Base-by-base conservation (phyloP, 208 protist species). In the Vickermania spadyakhi region DNA sequence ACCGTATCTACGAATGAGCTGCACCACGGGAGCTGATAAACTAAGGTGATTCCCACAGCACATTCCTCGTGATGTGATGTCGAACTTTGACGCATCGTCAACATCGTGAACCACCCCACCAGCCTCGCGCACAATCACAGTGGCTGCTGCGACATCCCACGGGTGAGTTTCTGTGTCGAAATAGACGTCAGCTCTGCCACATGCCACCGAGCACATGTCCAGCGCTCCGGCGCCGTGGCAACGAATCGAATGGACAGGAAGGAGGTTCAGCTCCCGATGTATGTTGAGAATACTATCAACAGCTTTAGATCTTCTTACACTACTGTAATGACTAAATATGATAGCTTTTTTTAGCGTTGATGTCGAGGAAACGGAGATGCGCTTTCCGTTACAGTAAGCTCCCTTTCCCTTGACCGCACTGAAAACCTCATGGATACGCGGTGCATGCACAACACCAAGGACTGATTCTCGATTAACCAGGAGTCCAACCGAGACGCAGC, bases 401-500 rank as follows among this genome's bases (percentile, higher is more conserved):
- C 86, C 86, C 29, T 73, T 55, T 7, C 81, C 84, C n/a, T 71
- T 66, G 45, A 90, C 77, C 14, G 81, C 86, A 13, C 76, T 83
- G 66, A 79, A 91, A 56, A 91, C 58, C 59, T 93, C 86, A 1
- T 79, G 79, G 41, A 89, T 51, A 52, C 86, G 86, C 0, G 86
- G 86, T 18, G 69, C 79, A 36, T 81, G 86, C n/a, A 90, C 68
- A 23, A 91, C 83, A 0, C 74, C 82, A 22, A 93, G 58, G 14
- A 90, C 68, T 13, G 83, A 64, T 51, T 70, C 28, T 58, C 70
- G 74, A 11, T 72, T 62, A 36, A 76, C 67, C 0, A 77, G 67
- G 22, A 93, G 72, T 1, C 76, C 82, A 31, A 93, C 89, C 60
- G 73, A 84, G 45, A 90, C 66, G 68, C 79, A 89, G 68, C 83